Evolutionary conservation across 768 basidiomycete genomes (phyloP).

Genomic region (Floccularia luteovirens): DNA sequence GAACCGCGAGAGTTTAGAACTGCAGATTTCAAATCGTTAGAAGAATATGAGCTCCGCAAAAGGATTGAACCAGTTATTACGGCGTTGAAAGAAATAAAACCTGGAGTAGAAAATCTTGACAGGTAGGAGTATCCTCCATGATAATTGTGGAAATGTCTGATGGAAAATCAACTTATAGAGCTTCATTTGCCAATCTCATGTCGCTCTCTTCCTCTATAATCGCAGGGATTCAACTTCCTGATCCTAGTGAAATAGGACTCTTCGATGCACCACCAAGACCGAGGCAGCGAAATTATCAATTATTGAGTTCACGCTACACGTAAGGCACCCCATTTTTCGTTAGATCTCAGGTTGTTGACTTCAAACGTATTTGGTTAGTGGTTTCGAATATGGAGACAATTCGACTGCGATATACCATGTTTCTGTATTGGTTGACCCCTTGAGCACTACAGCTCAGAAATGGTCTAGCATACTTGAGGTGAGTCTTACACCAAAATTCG

Average conservation of each 20-base stretch:
- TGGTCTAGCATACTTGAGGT: slow-evolving; percentile 81
- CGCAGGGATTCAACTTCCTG: slow-evolving; percentile 61
- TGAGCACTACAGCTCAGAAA: slow-evolving; percentile 79
- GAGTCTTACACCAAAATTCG: slow-evolving; percentile 8
- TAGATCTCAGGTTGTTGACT: slow-evolving; percentile 3
- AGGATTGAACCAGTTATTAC: slow-evolving; percentile 62
- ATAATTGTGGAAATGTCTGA: slow-evolving; percentile 1
- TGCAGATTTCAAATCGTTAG: slow-evolving; percentile 68
- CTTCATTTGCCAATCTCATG: slow-evolving; percentile 49
- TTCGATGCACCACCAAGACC: slow-evolving; percentile 60
- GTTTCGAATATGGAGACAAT: slow-evolving; percentile 64
- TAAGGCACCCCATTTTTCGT: slow-evolving; percentile 26
- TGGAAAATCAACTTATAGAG: slow-evolving; percentile 25
- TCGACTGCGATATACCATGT: slow-evolving; percentile 62
- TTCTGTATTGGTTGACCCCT: slow-evolving; percentile 72
- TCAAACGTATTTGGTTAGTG: slow-evolving; percentile 37
- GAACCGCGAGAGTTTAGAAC: slow-evolving; percentile 46
- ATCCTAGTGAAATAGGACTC: slow-evolving; percentile 64
- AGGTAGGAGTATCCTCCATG: slow-evolving; percentile 29
- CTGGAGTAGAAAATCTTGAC: slow-evolving; percentile 27
- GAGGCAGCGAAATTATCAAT: slow-evolving; percentile 51
- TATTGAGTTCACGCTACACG: slow-evolving; percentile 59
- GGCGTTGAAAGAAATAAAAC: slow-evolving; percentile 50
- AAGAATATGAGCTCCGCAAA: slow-evolving; percentile 66
- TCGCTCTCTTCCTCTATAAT: slow-evolving; percentile 67